Conservation (phyloP, 208 protist species). For the Lotmaria passim region DNA sequence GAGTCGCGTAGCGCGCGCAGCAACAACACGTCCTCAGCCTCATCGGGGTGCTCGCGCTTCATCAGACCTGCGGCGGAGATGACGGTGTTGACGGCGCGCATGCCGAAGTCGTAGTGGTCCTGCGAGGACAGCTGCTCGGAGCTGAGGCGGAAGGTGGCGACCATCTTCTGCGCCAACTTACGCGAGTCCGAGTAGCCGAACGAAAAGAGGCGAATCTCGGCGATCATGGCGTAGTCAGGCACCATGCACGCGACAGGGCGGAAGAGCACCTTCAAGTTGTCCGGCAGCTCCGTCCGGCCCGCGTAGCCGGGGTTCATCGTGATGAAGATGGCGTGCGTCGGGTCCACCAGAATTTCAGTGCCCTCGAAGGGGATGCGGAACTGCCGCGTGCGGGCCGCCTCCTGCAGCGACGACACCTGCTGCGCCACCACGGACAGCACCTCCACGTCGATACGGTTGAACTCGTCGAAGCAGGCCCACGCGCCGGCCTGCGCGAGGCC, state of each 20-base stretch:
- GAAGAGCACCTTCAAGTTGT: slow-evolving; percentile 98
- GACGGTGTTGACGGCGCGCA: slow-evolving; percentile 98
- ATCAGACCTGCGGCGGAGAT: slow-evolving; percentile 96
- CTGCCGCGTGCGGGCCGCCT: slow-evolving; percentile 75
- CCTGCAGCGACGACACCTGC: slow-evolving; percentile 96
- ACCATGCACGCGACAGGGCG: slow-evolving; percentile 98
- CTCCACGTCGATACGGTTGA: slow-evolving; percentile 98
- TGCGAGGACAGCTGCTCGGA: slow-evolving; percentile 98
- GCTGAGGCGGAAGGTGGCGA: slow-evolving; percentile 96
- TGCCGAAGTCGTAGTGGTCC: slow-evolving; percentile 99
- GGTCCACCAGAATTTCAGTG: slow-evolving; percentile 94
- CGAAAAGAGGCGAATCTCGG: slow-evolving; percentile 97
- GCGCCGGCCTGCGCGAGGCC: slow-evolving; percentile 95
- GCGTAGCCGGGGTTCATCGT: slow-evolving; percentile 99
- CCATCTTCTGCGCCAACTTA: slow-evolving; percentile 97
- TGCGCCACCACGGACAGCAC: slow-evolving; percentile 97
- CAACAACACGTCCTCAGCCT: slow-evolving; percentile 94
- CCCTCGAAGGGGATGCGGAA: slow-evolving; percentile 95
- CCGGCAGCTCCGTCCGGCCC: slow-evolving; percentile 97
- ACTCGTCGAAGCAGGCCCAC: slow-evolving; percentile 99
- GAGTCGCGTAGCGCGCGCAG: slow-evolving; percentile 96
- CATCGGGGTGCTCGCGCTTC: slow-evolving; percentile 94
- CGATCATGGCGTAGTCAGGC: slow-evolving; percentile 99
- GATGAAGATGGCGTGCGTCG: slow-evolving; percentile 96
- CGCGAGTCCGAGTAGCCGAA: slow-evolving; percentile 97